phyloP scores from a whole-genome alignment of 495 filamentous ascomycete genomes.

The Daldinia grandis region DNA sequence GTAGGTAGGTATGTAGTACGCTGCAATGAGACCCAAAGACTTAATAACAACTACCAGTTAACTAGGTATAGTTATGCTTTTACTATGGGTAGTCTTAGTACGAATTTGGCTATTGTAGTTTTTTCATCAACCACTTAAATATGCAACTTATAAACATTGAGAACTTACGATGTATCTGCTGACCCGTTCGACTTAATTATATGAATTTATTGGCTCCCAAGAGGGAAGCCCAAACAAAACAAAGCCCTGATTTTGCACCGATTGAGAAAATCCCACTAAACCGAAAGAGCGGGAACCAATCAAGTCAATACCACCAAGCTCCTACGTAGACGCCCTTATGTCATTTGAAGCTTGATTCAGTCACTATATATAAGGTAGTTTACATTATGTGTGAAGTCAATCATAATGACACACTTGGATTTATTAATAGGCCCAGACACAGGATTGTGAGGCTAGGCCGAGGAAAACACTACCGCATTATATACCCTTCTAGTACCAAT shows the following conservation, averaged over 20 bases:
- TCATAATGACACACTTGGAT: background rate
- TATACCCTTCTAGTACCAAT: conserved; percentile 17
- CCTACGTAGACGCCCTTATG: conserved; percentile 18
- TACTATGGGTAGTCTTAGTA: background rate
- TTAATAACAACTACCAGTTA: too few relatives aligned
- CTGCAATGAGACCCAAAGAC: too few relatives aligned
- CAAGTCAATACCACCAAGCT: conserved; percentile 3
- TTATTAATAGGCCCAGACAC: background rate
- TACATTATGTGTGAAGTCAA: background rate
- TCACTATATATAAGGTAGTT: background rate
- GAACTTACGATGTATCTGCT: background rate
- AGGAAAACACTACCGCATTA: conserved; percentile 10
- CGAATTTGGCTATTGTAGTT: background rate
- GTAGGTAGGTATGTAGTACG: too few relatives aligned
- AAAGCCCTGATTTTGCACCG: conserved; percentile 6
- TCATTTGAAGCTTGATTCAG: conserved; percentile 5
- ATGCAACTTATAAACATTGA: background rate
- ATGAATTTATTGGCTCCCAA: background rate
- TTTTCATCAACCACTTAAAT: background rate
- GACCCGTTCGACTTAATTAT: background rate
- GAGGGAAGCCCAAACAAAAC: background rate
- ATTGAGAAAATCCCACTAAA: conserved; percentile 30
- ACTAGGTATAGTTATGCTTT: background rate
- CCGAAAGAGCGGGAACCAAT: conserved; percentile 30
- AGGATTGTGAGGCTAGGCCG: background rate